Base-by-base conservation (phyloP, 2,329 filamentous ascomycete species). In the Colletotrichum chrysophilum region DNA sequence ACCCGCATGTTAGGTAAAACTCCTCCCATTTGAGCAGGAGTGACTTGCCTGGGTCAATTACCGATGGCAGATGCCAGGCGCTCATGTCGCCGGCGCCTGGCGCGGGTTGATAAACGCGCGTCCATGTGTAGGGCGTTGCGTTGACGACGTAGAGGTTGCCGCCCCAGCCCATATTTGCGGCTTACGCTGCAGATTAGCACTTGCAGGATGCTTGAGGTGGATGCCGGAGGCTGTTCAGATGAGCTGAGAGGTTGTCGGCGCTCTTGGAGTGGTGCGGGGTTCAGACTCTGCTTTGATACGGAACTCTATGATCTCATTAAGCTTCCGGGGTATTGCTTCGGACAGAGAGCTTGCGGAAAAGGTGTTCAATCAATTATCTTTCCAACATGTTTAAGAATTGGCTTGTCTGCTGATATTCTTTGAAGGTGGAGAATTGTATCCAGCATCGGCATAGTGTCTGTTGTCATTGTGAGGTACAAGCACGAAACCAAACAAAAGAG, bases 131-230 rank as follows among this genome's bases (percentile, higher is more conserved):
- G 2, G 64, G 38, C 1, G 64, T 66, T 24, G 64, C 64, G 18
- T 66, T 66, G 64, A 55, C 64, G 21, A 66, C 16, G 8, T 30
- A 52, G 12, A 66, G 16, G 8, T 14, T 52, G 12, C 64, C 64
- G 38, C 64, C 64, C 64, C 64, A 66, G 18, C 64, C 38, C 64
- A 66, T 66, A 2, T 16, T 48, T 10, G 21, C 43, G 43, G 43
- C 4, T 48, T 48, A 4, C 6, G 10, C 43, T 21, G 43, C 6
- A 48, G 5, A 21, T 4, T 2, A 21, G n/a, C 43, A 13, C 10
- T 10, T 13, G 3, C 3, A 4, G n/a, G 4, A 48, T 21, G 43
- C 43, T 48, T 7, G 43, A 7, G 1, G 43, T n/a, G 6, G n/a
- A 48, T 7, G 43, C 10, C n/a, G n/a, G 1, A 48, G 5, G 3